phyloP scores from a whole-genome alignment of 2,329 filamentous ascomycete species.

The Penicillium concentricum region DNA sequence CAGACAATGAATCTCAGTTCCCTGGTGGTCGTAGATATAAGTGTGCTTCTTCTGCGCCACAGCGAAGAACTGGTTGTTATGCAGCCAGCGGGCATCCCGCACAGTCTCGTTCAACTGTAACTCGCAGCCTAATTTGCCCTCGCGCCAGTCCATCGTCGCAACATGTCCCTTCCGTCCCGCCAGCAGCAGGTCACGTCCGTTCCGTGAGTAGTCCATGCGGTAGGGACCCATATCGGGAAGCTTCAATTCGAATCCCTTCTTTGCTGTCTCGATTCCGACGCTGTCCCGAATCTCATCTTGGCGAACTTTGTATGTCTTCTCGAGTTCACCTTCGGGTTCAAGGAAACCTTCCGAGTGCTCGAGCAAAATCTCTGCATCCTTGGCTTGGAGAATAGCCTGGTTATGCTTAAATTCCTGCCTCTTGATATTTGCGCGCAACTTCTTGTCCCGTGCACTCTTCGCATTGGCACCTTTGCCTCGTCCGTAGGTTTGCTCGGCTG shows the following conservation, averaged over 20 bases:
- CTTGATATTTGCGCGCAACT: conserved; percentile 77
- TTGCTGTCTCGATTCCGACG: conserved; percentile 78
- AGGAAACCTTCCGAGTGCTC: conserved; percentile 85
- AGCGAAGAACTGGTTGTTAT: conserved; percentile 90
- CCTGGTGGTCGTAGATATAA: conserved; percentile 91
- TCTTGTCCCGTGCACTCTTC: conserved; percentile 80
- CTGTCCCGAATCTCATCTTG: conserved; percentile 78
- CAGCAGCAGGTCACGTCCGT: conserved; percentile 80
- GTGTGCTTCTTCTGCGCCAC: conserved; percentile 95
- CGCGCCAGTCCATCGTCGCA: conserved; percentile 94
- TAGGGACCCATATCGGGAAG: conserved; percentile 84
- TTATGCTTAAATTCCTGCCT: conserved; percentile 79
- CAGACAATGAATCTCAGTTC: conserved; percentile 88
- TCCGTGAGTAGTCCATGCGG: conserved; percentile 81
- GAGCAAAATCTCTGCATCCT: conserved; percentile 91
- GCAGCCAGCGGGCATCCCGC: conserved; percentile 84
- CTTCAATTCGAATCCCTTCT: conserved; percentile 89
- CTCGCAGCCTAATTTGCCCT: conserved; percentile 87
- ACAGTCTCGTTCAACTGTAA: conserved; percentile 88
- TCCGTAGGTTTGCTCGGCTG: conserved; percentile 75
- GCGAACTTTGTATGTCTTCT: conserved; percentile 87
- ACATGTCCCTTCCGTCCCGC: conserved; percentile 91
- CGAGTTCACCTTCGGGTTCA: conserved; percentile 82
- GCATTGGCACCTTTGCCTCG: conserved; percentile 74
- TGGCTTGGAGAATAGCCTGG: conserved; percentile 76